Evolutionary conservation across 2,329 filamentous ascomycete species (phyloP), one percentile per base, ranked within the genome.

Genomic region (Verticillium tricorpus): DNA sequence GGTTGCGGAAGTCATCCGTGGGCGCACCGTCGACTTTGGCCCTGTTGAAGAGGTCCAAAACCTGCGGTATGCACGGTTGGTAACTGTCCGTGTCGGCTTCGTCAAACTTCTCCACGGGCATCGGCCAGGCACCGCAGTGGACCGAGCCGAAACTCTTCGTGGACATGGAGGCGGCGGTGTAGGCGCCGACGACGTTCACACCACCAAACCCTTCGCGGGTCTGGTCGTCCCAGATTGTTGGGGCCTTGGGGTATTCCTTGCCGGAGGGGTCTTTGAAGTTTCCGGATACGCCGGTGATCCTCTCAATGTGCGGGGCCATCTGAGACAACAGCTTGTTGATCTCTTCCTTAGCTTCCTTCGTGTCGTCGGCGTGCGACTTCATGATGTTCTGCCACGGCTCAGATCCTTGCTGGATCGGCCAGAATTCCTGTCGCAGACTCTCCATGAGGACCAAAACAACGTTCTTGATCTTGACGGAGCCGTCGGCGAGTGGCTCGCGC

Each of bases 61-160:
- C 57, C 54, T 67, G 74, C 2, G 75, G 71, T 61, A 77, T 62
- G 57, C 75, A 77, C 2, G 75, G 75, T 60, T 77, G 74, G 63
- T 77, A 77, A 40, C 75, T 70, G 56, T 76, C 71, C 39, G 73
- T 67, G 22, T 71, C 63, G 56, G 72, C 74, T 60, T 77, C 75
- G 39, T 69, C 69, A 60, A 76, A 75, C 54, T 70, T 72, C 56
- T 76, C 72, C 12, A 71, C 70, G 1, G 74, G 69, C 55, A 77
- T 66, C 1, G 74, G 72, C 7, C 67, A 71, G 34, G 75, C 66
- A 9, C 75, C 75, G 54, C 75, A 77, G 9, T 75, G 64, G 17
- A 68, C 72, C 7, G 71, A 73, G 0, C 69, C 68, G 6, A 77
- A 60, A 60, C 73, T 75, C 64, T 77, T 77, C 31, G 74, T 65